Evolutionary conservation across 805 yeast genomes (phyloP).

Genomic region (Saccharomycopsis sp.): DNA sequence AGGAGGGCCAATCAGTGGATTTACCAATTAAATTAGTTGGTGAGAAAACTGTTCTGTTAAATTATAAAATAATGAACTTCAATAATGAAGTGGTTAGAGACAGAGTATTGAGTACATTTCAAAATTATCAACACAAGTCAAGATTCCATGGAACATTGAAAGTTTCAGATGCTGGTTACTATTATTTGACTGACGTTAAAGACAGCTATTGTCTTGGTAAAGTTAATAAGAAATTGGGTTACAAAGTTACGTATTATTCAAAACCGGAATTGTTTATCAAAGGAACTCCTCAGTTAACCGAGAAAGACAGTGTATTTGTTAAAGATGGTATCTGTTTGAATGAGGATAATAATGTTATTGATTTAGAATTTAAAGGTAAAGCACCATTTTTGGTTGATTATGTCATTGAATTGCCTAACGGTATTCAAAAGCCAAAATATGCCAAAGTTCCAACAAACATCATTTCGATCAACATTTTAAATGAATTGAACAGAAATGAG

Average conservation of each 20-base stretch:
- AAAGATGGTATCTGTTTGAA: constrained; percentile 42
- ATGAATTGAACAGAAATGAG: constrained; percentile 16
- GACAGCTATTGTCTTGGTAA: constrained; percentile 49
- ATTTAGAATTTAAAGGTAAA: constrained; percentile 46
- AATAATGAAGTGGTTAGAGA: constrained; percentile 9
- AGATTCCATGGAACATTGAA: constrained; percentile 24
- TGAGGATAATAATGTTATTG: constrained; percentile 38
- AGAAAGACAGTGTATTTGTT: constrained; percentile 23
- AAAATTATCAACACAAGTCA: constrained; percentile 23
- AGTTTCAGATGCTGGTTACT: constrained; percentile 41
- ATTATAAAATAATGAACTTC: constrained; percentile 11
- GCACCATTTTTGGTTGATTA: constrained; percentile 69
- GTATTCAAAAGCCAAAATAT: constrained; percentile 32
- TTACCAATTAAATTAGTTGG: constrained; percentile 60
- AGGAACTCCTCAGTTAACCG: constrained; percentile 26
- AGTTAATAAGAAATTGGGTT: constrained; percentile 30
- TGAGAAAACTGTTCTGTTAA: constrained; percentile 27
- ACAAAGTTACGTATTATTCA: constrained; percentile 37
- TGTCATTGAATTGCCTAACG: constrained; percentile 52
- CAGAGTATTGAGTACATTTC: constrained; percentile 2
- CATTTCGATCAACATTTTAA: constrained; percentile 38
- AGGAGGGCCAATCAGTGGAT: constrained; percentile 52
- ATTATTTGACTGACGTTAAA: constrained; percentile 36
- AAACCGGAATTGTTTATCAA: constrained; percentile 39
- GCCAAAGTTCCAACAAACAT: constrained; percentile 47